Percentiles rank a stretch among this genome's conserved stretches.
These are phyloP conservation scores for Piromyces sp. DNA, from an alignment of 192 early-diverging fungal genomes.

Conservation along the genomic window DNA sequence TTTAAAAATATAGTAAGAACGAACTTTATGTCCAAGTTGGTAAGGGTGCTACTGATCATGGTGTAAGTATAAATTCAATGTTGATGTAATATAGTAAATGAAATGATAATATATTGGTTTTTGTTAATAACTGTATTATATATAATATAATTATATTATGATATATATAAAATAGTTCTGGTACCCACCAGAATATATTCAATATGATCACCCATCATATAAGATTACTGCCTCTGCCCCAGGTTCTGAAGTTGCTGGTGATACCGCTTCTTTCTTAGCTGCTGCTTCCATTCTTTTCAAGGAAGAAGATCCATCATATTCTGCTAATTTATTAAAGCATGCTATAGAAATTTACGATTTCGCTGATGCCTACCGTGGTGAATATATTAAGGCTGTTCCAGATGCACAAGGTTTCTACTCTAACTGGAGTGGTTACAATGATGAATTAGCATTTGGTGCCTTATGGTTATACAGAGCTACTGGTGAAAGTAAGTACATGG, in stretches of 20 bases:
- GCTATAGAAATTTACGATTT: slow-evolving; percentile 22
- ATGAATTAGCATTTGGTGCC: slow-evolving; percentile 32
- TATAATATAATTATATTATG: not conserved
- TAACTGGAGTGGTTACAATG: slow-evolving; percentile 12
- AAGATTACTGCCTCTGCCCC: slow-evolving; percentile 16
- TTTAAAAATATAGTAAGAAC: slow-evolving; percentile 2
- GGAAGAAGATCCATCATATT: not conserved
- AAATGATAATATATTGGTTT: too few relatives aligned
- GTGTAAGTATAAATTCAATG: not conserved
- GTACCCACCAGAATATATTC: slow-evolving; percentile 20
- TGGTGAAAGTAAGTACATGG: slow-evolving; percentile 14
- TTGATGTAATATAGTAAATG: not conserved
- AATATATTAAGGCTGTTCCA: slow-evolving; percentile 19
- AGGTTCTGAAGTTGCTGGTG: slow-evolving; percentile 34
- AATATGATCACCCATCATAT: slow-evolving; percentile 27
- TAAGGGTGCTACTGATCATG: not conserved
- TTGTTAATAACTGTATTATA: too few relatives aligned
- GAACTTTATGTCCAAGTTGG: slow-evolving; percentile 27
- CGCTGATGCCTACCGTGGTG: slow-evolving; percentile 17
- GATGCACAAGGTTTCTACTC: slow-evolving; percentile 16
- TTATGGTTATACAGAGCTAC: slow-evolving; percentile 38
- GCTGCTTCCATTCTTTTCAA: slow-evolving; percentile 26
- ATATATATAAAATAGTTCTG: slow-evolving; percentile 9
- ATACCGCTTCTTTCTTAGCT: slow-evolving; percentile 33
- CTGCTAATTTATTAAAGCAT: slow-evolving; percentile 11